Evolutionary conservation across 2,329 filamentous ascomycete species (phyloP).

Genomic region (Sporothrix pallida): DNA sequence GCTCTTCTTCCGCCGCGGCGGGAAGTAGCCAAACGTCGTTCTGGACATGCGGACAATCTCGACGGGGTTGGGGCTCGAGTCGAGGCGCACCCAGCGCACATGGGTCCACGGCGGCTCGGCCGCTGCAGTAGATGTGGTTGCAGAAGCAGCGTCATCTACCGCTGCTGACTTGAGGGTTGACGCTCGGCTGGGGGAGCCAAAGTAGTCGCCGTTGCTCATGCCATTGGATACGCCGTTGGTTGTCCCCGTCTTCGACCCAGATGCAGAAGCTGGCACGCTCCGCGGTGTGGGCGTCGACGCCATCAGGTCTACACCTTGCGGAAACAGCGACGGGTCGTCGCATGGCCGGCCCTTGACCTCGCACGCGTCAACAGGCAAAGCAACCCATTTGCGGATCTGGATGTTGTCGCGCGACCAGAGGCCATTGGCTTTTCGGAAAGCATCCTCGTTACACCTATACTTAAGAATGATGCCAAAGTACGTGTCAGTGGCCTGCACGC

Average conservation of each 20-base stretch:
- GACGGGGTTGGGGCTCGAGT: constrained; percentile 70
- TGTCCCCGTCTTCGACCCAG: neutral
- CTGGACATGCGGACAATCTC: constrained; percentile 86
- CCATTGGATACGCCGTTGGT: neutral
- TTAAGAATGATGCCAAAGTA: constrained; percentile 89
- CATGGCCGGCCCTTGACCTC: constrained; percentile 76
- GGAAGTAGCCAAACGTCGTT: constrained; percentile 86
- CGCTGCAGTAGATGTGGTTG: constrained; percentile 53
- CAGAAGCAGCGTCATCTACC: neutral
- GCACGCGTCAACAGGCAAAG: constrained; percentile 89
- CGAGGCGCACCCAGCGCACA: constrained; percentile 85
- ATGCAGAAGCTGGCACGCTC: neutral
- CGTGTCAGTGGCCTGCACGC: constrained; percentile 81
- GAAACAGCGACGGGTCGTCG: constrained; percentile 56
- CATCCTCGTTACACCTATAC: constrained; percentile 83
- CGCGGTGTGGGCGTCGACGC: constrained; percentile 51
- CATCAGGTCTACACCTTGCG: constrained; percentile 57
- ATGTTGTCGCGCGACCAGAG: constrained; percentile 95
- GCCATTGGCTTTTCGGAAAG: constrained; percentile 85
- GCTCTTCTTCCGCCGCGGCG: constrained; percentile 87
- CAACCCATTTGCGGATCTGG: constrained; percentile 78
- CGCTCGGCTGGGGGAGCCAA: constrained; percentile 36
- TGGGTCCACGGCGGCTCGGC: constrained; percentile 77
- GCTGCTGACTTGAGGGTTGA: constrained; percentile 11
- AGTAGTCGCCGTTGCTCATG: constrained; percentile 25